Conservation (phyloP, 1,284 basidiomycete genomes). For the Tylopilus orsonianus region DNA sequence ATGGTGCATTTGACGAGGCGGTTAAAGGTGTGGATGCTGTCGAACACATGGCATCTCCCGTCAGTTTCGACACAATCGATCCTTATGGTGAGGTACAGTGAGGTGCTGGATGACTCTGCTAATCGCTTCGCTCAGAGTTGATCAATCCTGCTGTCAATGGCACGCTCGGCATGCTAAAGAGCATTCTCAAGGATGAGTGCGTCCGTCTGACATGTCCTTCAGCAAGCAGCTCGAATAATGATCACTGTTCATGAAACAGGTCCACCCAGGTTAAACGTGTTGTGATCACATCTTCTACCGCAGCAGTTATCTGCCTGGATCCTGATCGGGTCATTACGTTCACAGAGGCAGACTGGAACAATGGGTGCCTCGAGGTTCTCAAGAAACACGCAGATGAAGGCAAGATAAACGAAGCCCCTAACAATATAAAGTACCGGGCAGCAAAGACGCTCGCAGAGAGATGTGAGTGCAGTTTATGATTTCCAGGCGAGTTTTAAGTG, state of each 20-base stretch:
- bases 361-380: slow-evolving; percentile 49
- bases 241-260: slow-evolving; percentile 27
- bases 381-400: slow-evolving; percentile 55
- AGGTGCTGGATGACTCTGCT: too few species aligned
- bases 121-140: too few species aligned
- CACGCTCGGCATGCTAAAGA: too few species aligned
- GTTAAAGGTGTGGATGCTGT: too few species aligned
- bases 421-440: slow-evolving; percentile 50
- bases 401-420: slow-evolving; percentile 38
- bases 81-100: too few species aligned
- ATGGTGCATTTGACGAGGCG: too few species aligned
- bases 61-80: too few species aligned
- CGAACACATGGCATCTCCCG: too few species aligned
- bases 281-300: slow-evolving; percentile 62
- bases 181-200: too few species aligned
- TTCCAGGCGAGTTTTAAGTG: too few species aligned
- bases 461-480: slow-evolving; percentile 31
- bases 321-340: slow-evolving; percentile 28
- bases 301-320: slow-evolving; percentile 42
- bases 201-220: not conserved
- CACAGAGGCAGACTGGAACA: slow-evolving; percentile 65
- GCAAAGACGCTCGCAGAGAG: slow-evolving; percentile 73
- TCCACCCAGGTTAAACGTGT: slow-evolving; percentile 54
- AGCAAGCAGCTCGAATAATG: too few species aligned
- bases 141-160: too few species aligned